Evolutionary conservation across 2,329 filamentous ascomycete genomes (phyloP).

Genomic region (Ophioceras dolichostomum): DNA sequence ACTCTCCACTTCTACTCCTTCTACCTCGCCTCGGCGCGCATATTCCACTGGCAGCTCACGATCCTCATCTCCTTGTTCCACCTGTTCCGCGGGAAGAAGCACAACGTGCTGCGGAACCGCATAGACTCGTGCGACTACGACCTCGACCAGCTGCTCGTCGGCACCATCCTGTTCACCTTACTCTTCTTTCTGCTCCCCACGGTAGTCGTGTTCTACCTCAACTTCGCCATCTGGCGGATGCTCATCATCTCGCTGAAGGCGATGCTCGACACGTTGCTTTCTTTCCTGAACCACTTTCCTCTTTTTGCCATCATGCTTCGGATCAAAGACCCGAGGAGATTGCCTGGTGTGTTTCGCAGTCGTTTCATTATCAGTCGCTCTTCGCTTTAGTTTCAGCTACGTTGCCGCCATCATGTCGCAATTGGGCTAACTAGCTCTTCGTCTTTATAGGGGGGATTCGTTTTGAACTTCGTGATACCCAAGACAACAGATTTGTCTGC

Average conservation of each 20-base stretch:
- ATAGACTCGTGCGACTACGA: slow-evolving; percentile 99
- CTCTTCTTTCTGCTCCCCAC: slow-evolving; percentile 92
- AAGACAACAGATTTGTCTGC: slow-evolving; percentile 29
- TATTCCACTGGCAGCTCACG: slow-evolving; percentile 97
- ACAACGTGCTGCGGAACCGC: slow-evolving; percentile 90
- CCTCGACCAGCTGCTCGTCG: slow-evolving; percentile 87
- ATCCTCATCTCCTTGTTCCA: slow-evolving; percentile 98
- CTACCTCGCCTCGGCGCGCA: slow-evolving; percentile 90
- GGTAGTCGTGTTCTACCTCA: slow-evolving; percentile 91
- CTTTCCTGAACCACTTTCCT: slow-evolving; percentile 94
- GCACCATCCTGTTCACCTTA: slow-evolving; percentile 91
- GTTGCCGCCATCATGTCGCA: too few species aligned
- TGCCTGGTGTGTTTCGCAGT: slow-evolving; percentile 53
- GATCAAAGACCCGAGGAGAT: slow-evolving; percentile 78
- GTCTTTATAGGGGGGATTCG: slow-evolving; percentile 57
- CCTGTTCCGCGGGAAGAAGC: slow-evolving; percentile 94
- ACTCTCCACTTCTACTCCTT: slow-evolving; percentile 97
- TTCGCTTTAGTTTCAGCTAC: too few species aligned
- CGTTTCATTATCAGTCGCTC: too few species aligned
- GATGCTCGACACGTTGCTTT: slow-evolving; percentile 77
- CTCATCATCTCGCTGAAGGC: slow-evolving; percentile 90
- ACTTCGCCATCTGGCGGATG: slow-evolving; percentile 91
- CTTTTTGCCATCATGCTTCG: slow-evolving; percentile 94
- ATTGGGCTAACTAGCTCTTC: too few species aligned
- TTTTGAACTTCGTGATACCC: slow-evolving; percentile 77